These are phyloP conservation scores for Xylariales sp. DNA, from an alignment of 2,329 filamentous ascomycete species.

Conservation along the genomic window DNA sequence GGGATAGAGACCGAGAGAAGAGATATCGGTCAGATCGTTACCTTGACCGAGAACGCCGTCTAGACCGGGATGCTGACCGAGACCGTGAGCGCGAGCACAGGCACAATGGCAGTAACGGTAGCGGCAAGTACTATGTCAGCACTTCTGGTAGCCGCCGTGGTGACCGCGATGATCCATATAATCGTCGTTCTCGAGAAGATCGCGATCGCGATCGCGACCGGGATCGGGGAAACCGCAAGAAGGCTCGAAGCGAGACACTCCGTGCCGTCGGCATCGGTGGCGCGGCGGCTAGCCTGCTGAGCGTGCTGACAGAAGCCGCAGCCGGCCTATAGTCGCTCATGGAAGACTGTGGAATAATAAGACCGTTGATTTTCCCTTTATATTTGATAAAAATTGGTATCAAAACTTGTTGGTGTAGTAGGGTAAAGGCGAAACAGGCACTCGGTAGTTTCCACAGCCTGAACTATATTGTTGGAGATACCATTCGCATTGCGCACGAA, in stretches of 20 bases:
- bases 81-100: conserved; percentile 48
- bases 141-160: conserved; percentile 32
- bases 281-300: conserved; percentile 68
- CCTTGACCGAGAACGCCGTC: conserved; percentile 46
- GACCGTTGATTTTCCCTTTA: neutral
- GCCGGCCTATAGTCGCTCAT: conserved; percentile 39
- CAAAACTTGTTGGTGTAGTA: neutral
- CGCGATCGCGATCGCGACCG: conserved; percentile 51
- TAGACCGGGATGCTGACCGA: conserved; percentile 53
- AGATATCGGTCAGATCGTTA: conserved; percentile 30
- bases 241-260: conserved; percentile 64
- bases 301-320: conserved; percentile 69
- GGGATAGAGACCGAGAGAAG: conserved; percentile 37
- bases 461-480: neutral
- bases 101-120: conserved; percentile 14
- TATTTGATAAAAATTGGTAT: neutral
- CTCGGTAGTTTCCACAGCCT: neutral
- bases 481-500: conserved; percentile 7
- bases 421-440: neutral
- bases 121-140: conserved; percentile 26
- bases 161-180: conserved; percentile 50
- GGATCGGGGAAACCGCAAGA: conserved; percentile 33
- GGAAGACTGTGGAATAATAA: neutral
- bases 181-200: conserved; percentile 43
- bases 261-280: conserved; percentile 70